Evolutionary conservation across 1,139 yeast species (phyloP), one percentile per base, ranked within the genome.

Genomic region (Magnusiomyces sp.): DNA sequence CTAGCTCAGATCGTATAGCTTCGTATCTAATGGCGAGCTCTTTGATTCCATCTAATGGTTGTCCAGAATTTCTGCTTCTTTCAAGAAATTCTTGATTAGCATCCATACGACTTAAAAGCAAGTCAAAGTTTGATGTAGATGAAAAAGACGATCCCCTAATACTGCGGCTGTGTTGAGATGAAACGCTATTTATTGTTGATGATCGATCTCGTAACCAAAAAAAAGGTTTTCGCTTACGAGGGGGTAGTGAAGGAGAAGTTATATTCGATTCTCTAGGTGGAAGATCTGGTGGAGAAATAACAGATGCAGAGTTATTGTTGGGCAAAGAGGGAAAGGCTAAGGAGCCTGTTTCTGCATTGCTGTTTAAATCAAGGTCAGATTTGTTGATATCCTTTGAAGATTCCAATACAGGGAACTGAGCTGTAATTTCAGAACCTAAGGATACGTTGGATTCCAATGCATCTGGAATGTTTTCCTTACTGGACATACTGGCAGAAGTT

Each of bases 31-130:
- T 43, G 20, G 44, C 38, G 11, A 47, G 45, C 27, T 50, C 50
- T 10, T 40, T 44, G n/a, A 39, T 16, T 9, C 43, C 43, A 17
- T 40, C 43, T 33, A 43, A n/a, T 17, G 38, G 13, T 19, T 32
- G 20, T n/a, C 32, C 32, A n/a, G 43, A 40, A 9, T 32, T 19
- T 39, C 31, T 31, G 9, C 79, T 52, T 76, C 75, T 62, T 78
- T 83, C 50, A 87, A 72, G 23, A 11, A 47, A 71, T 16, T 76
- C 79, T 27, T 71, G 72, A 33, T 76, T 74, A 47, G 68, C 71
- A 50, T 74, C 75, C 50, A 76, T 70, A 50, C 76, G 72, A 54
- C 72, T 71, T 55, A 77, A 70, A 6, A 78, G 69, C 48, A 73
- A 71, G 53, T 72, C 75, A 55, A 75, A 71, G 56, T 71, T 72